A percentile compares a stretch with the other conserved stretches of the same genome.
Evolutionary conservation across 2,329 filamentous ascomycete species (phyloP).

Genomic region (Lasiodiplodia citricola): DNA sequence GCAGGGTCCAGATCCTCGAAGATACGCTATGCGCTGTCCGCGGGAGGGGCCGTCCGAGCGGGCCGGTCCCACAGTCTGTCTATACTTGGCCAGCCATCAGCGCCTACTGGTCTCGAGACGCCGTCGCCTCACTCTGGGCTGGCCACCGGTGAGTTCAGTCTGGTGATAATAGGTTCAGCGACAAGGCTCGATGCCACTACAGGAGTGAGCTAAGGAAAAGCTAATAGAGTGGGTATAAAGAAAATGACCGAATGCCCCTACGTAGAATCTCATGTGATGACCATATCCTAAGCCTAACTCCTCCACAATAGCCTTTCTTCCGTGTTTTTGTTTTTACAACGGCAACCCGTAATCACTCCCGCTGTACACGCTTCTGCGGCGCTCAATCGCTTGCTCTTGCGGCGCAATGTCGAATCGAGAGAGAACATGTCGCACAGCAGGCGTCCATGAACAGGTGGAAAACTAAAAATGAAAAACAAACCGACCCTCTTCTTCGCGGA

Average conservation of each 20-base stretch:
- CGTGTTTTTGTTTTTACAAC: conserved; percentile 2
- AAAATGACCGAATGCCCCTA: conserved; percentile 22
- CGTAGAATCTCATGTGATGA: neutral
- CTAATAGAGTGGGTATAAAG: conserved; percentile 15
- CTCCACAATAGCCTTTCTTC: neutral
- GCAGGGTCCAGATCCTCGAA: neutral
- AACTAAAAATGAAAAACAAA: neutral
- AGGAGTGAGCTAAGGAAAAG: neutral
- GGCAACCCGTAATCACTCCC: neutral
- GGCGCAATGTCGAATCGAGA: neutral
- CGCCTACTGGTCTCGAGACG: neutral
- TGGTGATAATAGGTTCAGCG: conserved; percentile 3
- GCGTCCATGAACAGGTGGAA: neutral
- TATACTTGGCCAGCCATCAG: neutral
- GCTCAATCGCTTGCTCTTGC: neutral
- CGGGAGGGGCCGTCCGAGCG: conserved; percentile 7
- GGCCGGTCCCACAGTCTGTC: conserved; percentile 19
- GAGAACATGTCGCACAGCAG: neutral
- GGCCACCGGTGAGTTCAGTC: neutral
- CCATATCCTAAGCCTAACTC: neutral
- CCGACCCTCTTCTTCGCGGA: neutral
- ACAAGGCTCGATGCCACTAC: neutral
- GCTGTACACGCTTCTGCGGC: neutral
- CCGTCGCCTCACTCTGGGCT: neutral
- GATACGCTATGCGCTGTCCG: neutral